Evolutionary conservation across 768 basidiomycete genomes (phyloP).

Genomic region (Tubosaeta sp.): DNA sequence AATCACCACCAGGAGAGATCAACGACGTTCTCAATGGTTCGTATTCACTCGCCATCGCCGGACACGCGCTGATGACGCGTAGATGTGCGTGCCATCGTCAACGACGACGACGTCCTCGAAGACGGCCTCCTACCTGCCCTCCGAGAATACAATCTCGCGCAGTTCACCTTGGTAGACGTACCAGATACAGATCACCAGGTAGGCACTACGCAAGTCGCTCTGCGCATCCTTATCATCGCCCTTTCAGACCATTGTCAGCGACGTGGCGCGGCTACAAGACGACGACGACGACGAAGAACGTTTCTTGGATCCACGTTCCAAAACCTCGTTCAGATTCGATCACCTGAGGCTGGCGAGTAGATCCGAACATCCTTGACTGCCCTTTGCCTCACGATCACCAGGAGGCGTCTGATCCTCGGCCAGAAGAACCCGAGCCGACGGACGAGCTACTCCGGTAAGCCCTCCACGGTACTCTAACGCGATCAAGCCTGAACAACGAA

Average conservation of each 20-base stretch:
- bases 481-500: neutral
- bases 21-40: conserved; percentile 92
- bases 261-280: conserved; percentile 51
- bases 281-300: conserved; percentile 51
- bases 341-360: conserved; percentile 73
- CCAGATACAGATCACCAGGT: conserved; percentile 75
- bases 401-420: conserved; percentile 75
- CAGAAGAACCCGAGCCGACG: conserved; percentile 55
- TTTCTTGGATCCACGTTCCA: conserved; percentile 81
- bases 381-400: conserved; percentile 22
- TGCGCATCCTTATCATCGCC: neutral
- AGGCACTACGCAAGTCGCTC: neutral
- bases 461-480: neutral
- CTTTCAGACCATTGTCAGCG: conserved; percentile 77
- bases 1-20: conserved; percentile 93
- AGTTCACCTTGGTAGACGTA: conserved; percentile 86
- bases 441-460: conserved; percentile 75
- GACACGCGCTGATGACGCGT: conserved; percentile 14
- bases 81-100: conserved; percentile 91
- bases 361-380: neutral
- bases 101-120: conserved; percentile 81
- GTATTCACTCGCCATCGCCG: conserved; percentile 8
- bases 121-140: conserved; percentile 73
- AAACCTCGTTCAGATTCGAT: conserved; percentile 77
- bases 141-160: conserved; percentile 79